Evolutionary conservation across 2,329 filamentous ascomycete species (phyloP).

Genomic region (Hypoxylon sp.): DNA sequence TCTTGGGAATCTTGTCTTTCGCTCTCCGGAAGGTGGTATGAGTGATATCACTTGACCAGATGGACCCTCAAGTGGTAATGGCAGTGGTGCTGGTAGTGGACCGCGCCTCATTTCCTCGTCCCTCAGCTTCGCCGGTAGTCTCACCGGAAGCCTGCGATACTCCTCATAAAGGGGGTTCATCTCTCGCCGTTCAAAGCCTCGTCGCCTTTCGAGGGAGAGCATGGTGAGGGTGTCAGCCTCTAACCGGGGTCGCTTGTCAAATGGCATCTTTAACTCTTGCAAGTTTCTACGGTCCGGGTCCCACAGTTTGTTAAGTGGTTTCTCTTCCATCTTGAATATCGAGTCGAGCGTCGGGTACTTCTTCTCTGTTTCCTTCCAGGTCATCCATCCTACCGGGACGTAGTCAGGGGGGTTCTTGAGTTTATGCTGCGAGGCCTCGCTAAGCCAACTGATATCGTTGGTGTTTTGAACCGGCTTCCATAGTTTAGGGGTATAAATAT

Average conservation of each 20-base stretch:
- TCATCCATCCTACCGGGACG: conserved; percentile 38
- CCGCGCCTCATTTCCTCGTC: conserved; percentile 30
- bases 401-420: conserved; percentile 16
- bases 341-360: conserved; percentile 22
- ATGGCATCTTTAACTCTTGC: conserved; percentile 23
- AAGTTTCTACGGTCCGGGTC: conserved; percentile 34
- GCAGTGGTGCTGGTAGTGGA: conserved; percentile 18
- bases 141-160: conserved; percentile 27
- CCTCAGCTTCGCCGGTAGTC: conserved; percentile 27
- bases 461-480: conserved; percentile 28
- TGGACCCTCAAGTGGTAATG: conserved; percentile 8
- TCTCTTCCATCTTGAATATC: conserved; percentile 9
- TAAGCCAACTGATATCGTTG: conserved; percentile 18
- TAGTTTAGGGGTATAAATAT: conserved; percentile 31
- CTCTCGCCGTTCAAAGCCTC: conserved; percentile 1
- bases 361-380: conserved; percentile 40
- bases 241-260: conserved; percentile 21
- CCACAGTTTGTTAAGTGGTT: conserved; percentile 29
- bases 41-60: conserved; percentile 9
- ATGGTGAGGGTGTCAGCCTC: conserved; percentile 34
- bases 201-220: conserved; percentile 41
- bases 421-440: not conserved
- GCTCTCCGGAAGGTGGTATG: not conserved
- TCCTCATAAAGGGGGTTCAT: conserved; percentile 10
- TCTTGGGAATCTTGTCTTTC: not conserved